These are phyloP conservation scores for Aspergillus sp. DNA, from an alignment of 2,329 filamentous ascomycete species.

Conservation along the genomic window DNA sequence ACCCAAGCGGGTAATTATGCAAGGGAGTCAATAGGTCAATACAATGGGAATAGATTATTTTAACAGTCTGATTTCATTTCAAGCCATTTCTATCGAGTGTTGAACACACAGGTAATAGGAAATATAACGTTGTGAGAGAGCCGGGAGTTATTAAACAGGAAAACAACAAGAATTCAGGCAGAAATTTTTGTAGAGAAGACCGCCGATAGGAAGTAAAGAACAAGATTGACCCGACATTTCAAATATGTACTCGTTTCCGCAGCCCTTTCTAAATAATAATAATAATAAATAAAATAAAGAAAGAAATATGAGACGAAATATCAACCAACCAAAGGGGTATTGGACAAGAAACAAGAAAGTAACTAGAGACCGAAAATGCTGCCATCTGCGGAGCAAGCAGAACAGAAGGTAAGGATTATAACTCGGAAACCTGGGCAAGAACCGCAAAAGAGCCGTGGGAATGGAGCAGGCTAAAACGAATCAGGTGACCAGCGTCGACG, in stretches of 20 bases:
- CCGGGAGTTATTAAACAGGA: neutral
- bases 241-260: conserved; percentile 1
- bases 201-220: neutral
- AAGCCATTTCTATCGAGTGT: neutral
- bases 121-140: neutral
- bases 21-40: neutral
- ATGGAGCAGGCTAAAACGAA: neutral
- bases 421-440: neutral
- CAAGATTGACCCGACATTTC: neutral
- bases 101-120: neutral
- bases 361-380: neutral
- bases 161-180: neutral
- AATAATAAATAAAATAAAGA: neutral
- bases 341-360: conserved; percentile 6
- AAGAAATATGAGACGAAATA: neutral
- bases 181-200: neutral
- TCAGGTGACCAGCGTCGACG: neutral
- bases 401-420: neutral
- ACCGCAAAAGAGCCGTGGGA: neutral
- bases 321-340: conserved; percentile 1
- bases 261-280: neutral
- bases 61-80: neutral
- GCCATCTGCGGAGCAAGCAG: neutral
- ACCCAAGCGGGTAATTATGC: neutral
- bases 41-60: neutral